Evolutionary conservation across 305 asterid genomes (phyloP).

Genomic region (Fraxinus nigra): DNA sequence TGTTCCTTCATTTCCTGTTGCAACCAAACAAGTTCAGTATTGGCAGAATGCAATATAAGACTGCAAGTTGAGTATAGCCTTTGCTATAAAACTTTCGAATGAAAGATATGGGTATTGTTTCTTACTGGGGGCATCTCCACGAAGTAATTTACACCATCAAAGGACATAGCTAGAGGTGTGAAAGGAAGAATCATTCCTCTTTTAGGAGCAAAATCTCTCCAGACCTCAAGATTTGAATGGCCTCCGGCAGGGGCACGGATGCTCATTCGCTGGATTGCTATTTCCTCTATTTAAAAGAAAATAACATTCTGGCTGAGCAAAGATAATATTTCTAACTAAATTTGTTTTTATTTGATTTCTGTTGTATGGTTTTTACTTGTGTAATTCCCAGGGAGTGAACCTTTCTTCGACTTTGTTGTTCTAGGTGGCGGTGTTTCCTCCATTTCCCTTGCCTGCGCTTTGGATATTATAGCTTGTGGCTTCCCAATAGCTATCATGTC

Average conservation of each 20-base stretch:
- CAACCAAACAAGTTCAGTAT: background rate
- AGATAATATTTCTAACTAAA: background rate
- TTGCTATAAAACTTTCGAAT: background rate
- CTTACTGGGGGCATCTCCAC: slow-evolving; percentile 98
- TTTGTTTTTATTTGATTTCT: background rate
- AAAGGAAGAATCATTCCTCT: slow-evolving; percentile 95
- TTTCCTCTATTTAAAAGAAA: slow-evolving; percentile 45
- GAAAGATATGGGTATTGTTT: background rate
- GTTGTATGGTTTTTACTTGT: slow-evolving; percentile 39
- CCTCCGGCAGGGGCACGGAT: slow-evolving; percentile 34
- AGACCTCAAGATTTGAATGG: slow-evolving; percentile 37
- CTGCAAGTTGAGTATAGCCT: background rate
- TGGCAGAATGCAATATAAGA: background rate
- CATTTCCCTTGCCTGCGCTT: slow-evolving; percentile 72
- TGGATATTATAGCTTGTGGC: slow-evolving; percentile 55
- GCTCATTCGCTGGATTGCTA: slow-evolving; percentile 52
- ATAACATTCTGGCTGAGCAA: slow-evolving; percentile 3
- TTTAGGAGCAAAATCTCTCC: slow-evolving; percentile 51
- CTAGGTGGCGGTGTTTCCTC: slow-evolving; percentile 45
- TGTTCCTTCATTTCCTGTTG: slow-evolving; percentile 84
- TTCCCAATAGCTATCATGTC: slow-evolving; percentile 44
- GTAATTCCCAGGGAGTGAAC: slow-evolving; percentile 49
- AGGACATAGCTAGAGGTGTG: slow-evolving; percentile 88
- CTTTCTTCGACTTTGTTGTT: slow-evolving; percentile 44
- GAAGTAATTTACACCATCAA: slow-evolving; percentile 66